Conservation (phyloP, 2,329 filamentous ascomycete species). For the Aureobasidium subglaciale region DNA sequence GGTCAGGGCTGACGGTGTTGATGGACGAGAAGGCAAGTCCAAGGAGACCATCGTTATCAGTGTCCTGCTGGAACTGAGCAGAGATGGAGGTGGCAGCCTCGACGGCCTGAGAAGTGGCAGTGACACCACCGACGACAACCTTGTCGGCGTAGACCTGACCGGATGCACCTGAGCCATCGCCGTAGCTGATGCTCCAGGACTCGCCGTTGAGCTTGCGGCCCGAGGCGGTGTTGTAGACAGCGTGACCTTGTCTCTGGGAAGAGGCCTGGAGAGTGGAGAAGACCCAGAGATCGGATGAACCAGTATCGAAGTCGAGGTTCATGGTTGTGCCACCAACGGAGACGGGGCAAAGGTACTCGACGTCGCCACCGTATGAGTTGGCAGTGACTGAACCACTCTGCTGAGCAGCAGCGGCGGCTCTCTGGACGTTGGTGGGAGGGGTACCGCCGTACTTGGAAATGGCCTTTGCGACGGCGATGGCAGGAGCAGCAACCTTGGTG, state of each 20-base stretch:
- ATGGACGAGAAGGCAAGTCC: constrained; percentile 53
- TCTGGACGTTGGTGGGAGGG: constrained; percentile 22
- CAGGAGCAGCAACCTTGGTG: constrained; percentile 28
- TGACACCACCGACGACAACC: constrained; percentile 54
- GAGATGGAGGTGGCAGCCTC: constrained; percentile 57
- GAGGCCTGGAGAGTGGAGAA: constrained; percentile 53
- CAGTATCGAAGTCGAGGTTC: constrained; percentile 68
- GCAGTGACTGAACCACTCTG: constrained; percentile 35
- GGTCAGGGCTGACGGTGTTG: constrained; percentile 48
- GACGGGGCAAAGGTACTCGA: constrained; percentile 46
- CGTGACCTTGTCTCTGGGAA: constrained; percentile 47
- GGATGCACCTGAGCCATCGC: constrained; percentile 55
- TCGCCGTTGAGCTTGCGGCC: constrained; percentile 41
- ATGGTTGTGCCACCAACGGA: constrained; percentile 56
- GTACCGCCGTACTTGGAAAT: constrained; percentile 22
- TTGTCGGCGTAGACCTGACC: constrained; percentile 61
- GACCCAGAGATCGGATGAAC: constrained; percentile 53
- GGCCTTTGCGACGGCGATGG: constrained; percentile 23
- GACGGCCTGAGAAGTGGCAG: constrained; percentile 55
- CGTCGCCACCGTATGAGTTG: constrained; percentile 23
- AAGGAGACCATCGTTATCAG: constrained; percentile 51
- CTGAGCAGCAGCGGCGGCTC: constrained; percentile 29
- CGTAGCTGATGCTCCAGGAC: constrained; percentile 58
- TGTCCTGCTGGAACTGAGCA: constrained; percentile 43
- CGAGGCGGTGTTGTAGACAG: constrained; percentile 48